Percentiles rank a stretch among this genome's conserved stretches.
Evolutionary conservation across 106 monocot species (phyloP).

Genomic region (Ottelia alismoides): DNA sequence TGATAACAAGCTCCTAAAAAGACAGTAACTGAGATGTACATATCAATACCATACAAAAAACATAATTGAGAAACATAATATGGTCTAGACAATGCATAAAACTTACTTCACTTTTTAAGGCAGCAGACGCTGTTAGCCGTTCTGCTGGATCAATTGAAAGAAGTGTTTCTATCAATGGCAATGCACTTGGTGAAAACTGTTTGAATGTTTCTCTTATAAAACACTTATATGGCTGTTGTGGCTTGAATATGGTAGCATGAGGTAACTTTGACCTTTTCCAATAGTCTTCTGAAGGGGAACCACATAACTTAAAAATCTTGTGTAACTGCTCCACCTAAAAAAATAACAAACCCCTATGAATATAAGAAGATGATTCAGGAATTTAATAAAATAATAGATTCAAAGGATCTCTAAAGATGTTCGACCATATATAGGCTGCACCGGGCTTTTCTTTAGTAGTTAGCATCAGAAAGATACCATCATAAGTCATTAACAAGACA

Average conservation of each 20-base stretch:
- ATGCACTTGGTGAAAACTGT: conserved; percentile 13
- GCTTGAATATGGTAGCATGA: conserved; percentile 22
- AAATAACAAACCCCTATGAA: neutral
- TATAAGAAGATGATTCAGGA: too few relatives aligned
- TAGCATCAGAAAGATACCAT: too few relatives aligned
- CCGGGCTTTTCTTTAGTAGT: too few relatives aligned
- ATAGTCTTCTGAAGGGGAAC: conserved; percentile 20
- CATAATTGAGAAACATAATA: too few relatives aligned
- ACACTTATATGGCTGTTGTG: conserved; percentile 22
- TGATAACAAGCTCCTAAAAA: too few relatives aligned
- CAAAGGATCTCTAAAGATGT: too few relatives aligned
- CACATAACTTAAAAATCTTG: conserved; percentile 27
- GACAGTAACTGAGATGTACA: too few relatives aligned
- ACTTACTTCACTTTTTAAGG: conserved; percentile 17
- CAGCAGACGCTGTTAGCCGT: conserved; percentile 16
- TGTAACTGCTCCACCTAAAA: conserved; percentile 22
- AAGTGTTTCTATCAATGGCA: conserved; percentile 11
- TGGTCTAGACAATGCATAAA: too few relatives aligned
- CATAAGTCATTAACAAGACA: too few relatives aligned
- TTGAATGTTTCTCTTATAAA: conserved; percentile 15
- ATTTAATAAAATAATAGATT: too few relatives aligned
- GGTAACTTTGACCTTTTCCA: conserved; percentile 21
- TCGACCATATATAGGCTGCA: too few relatives aligned
- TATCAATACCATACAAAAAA: too few relatives aligned
- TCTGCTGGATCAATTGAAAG: conserved; percentile 25